Evolutionary conservation across 305 asterid species (phyloP), one percentile per base, ranked within the genome.

Genomic region (Plantago coronopus): DNA sequence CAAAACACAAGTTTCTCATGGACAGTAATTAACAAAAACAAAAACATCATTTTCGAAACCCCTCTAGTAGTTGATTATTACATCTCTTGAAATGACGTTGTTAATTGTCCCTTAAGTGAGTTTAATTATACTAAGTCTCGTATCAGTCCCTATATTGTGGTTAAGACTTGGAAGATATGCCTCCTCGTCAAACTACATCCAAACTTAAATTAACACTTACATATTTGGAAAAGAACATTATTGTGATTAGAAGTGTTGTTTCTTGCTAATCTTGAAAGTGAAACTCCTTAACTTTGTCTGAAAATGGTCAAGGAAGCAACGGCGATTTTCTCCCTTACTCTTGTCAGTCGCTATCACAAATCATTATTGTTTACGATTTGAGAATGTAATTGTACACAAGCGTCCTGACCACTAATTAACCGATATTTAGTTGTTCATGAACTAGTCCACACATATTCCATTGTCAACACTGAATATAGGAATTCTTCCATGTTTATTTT

Each of bases 121-220:
- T 44, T 17, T 14, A 23, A 25, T 25, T n/a, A n/a, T n/a, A 25
- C 7, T 40, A 21, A 37, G 17, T 63, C 40, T 63, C 57, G 13
- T 21, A 48, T 63, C 57, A 63, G 34, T 64, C 86, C 84, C 47
- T 67, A 70, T 72, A 72, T 73, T 72, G 60, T 67, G 85, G 88
- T 74, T 74, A 74, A 80, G 83, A 79, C 85, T 81, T 82, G 64
- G 88, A 82, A 68, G 65, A 72, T 38, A 64, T 76, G 85, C 85
- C 83, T 68, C 79, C 74, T 70, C 60, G 74, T 81, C 85, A 76
- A 79, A 79, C 81, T 72, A 79, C 88, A 81, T 38, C 23, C 2
- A 12, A 21, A 21, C 43, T 19, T 70, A 70, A 45, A 65, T 75
- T 48, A 63, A 57, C 17, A 55, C 69, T 22, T 54, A 53, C 7